Conservation (phyloP, 2,329 filamentous ascomycete genomes). For the Cladophialophora carrionii region DNA sequence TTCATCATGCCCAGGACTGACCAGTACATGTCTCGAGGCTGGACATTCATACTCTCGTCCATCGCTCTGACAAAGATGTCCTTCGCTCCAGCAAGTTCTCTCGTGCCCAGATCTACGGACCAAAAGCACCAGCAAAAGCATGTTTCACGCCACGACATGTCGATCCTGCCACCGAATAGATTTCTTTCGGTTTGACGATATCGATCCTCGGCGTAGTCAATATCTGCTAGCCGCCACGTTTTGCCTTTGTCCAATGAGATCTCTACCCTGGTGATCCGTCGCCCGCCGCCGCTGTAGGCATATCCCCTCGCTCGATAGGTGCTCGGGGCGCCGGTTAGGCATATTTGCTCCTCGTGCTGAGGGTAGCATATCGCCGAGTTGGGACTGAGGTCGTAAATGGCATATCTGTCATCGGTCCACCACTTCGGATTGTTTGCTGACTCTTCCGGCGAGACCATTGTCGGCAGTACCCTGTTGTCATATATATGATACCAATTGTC, state of each 20-base stretch:
- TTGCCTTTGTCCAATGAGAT: slow-evolving; percentile 80
- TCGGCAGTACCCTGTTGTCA: slow-evolving; percentile 87
- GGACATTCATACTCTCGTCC: slow-evolving; percentile 85
- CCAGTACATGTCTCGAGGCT: slow-evolving; percentile 96
- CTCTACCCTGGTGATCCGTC: slow-evolving; percentile 79
- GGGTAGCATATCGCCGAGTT: slow-evolving; percentile 84
- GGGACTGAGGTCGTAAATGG: slow-evolving; percentile 87
- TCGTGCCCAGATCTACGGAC: slow-evolving; percentile 69
- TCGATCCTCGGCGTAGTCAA: slow-evolving; percentile 82
- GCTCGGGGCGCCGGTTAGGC: slow-evolving; percentile 52
- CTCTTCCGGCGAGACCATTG: slow-evolving; percentile 80
- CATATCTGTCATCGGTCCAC: slow-evolving; percentile 89
- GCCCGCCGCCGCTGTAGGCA: slow-evolving; percentile 86
- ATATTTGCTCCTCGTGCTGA: slow-evolving; percentile 71
- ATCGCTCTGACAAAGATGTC: slow-evolving; percentile 83
- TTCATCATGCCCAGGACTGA: slow-evolving; percentile 97
- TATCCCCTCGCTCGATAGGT: slow-evolving; percentile 75
- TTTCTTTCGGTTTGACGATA: slow-evolving; percentile 69
- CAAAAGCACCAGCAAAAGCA: slow-evolving; percentile 95
- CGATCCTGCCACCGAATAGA: slow-evolving; percentile 74
- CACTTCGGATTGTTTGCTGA: slow-evolving; percentile 72
- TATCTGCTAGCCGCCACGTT: slow-evolving; percentile 74
- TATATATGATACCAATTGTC: slow-evolving; percentile 96
- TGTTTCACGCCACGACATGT: slow-evolving; percentile 79
- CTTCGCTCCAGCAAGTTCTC: slow-evolving; percentile 64